These are phyloP conservation scores for Apiospora aurea DNA, from an alignment of 2,329 filamentous ascomycete genomes.

Conservation along the genomic window DNA sequence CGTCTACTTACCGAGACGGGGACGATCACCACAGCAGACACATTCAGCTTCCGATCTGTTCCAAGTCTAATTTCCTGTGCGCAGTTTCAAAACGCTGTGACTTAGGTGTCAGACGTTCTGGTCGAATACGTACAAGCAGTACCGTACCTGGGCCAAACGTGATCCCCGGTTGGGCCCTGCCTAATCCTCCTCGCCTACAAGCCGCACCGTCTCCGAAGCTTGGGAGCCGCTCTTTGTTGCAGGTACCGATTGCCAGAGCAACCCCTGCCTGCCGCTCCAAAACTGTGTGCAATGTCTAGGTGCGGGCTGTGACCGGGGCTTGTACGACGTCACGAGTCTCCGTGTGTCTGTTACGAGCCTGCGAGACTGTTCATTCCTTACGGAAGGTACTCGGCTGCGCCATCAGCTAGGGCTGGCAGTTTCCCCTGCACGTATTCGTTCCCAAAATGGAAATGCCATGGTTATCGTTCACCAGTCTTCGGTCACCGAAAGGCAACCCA, in stretches of 20 bases:
- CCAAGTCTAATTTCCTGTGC: conserved; percentile 19
- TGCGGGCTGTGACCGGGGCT: conserved; percentile 7
- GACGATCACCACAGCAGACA: conserved; percentile 36
- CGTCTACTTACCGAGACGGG: conserved; percentile 23
- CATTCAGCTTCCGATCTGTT: conserved; percentile 23
- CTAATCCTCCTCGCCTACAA: not conserved
- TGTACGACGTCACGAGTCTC: conserved; percentile 16
- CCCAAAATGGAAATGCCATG: conserved; percentile 47
- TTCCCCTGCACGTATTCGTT: conserved; percentile 20
- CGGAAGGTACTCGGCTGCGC: conserved; percentile 3
- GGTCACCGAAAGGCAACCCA: conserved; percentile 51
- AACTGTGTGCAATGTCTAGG: conserved; percentile 7
- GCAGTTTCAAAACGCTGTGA: conserved; percentile 13
- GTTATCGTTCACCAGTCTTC: conserved; percentile 49
- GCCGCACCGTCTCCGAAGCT: not conserved
- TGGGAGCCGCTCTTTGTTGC: not conserved
- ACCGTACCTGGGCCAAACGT: conserved; percentile 5
- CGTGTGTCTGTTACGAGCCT: conserved; percentile 10
- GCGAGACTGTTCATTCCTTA: conserved; percentile 3
- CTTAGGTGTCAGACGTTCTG: conserved; percentile 10
- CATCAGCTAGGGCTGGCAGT: conserved; percentile 13
- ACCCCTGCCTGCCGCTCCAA: not conserved
- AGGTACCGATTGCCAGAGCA: conserved; percentile 1
- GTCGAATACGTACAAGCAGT: conserved; percentile 12
- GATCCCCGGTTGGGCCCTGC: not conserved